Base-by-base conservation (phyloP, 2,329 filamentous ascomycete species). In the Fusarium sp. region DNA sequence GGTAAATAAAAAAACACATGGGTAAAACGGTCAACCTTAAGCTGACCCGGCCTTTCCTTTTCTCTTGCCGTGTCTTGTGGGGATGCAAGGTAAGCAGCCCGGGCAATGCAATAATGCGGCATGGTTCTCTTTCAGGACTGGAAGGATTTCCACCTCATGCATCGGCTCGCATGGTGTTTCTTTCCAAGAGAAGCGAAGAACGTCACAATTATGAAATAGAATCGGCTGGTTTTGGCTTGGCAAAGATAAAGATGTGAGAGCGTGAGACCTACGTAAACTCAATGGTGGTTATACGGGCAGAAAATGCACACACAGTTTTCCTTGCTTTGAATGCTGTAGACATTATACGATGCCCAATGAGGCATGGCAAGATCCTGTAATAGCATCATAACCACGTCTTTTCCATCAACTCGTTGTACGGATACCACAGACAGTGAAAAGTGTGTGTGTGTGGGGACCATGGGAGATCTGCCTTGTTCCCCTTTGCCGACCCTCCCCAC, bases 201-300 rank as follows among this genome's bases (percentile, higher is more conserved):
- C 67, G 70, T 73, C 70, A 73, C 59, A 1, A 73, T 73, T 68
- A 68, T 62, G 59, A 53, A 62, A 71, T 61, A 17, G 36, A 40
- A 44, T 49, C 40, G 51, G 29, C 27, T 17, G 44, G 24, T 31
- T 5, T 1, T 9, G 31, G 1, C 70, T 70, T 73, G 57, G 57
- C 53, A 22, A 69, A 24, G n/a, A 22, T 11, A 53, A 29, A 24
- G 46, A 29, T 9, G 29, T 29, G 29, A 31, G 29, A 27, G 27
- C 16, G 49, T 55, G 51, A 33, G 31, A 33, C 51, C 12, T 12
- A 17, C 17, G 9, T 12, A 55, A 35, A 55, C 24, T 35, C 31
- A 35, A 55, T 55, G 51, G 49, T 31, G 20, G 36, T 22, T 29
- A 31, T 22, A 59, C 53, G 31, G 49, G 29, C 51, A 40, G 27